A percentile compares a stretch with the other conserved stretches of the same genome.
Evolutionary conservation across 305 asterid genomes (phyloP).

Genomic region (Salvia sclarea): DNA sequence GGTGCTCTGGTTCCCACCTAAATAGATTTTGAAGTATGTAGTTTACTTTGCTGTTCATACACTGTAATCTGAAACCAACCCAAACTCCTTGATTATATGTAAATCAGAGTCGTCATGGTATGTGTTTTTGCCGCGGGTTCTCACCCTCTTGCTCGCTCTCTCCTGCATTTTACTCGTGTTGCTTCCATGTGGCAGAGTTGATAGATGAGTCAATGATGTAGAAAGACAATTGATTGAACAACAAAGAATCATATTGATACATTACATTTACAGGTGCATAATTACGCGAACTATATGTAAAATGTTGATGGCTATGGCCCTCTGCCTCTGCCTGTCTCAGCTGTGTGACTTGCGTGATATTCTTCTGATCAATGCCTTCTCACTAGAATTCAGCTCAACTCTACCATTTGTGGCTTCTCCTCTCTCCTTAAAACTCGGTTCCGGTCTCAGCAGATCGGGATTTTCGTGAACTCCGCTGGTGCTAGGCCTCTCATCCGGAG

Average conservation of each 20-base stretch:
- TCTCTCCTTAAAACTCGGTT: conserved; percentile 39
- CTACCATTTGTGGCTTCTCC: conserved; percentile 33
- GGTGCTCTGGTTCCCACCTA: conserved; percentile 12
- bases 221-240: not conserved
- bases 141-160: not conserved
- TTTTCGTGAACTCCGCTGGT: conserved; percentile 34
- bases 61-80: conserved; percentile 27
- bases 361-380: conserved; percentile 36
- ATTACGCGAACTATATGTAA: conserved; percentile 22
- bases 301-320: conserved; percentile 1
- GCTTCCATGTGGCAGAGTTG: not conserved
- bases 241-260: conserved; percentile 30
- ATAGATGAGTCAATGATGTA: conserved; percentile 5
- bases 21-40: conserved; percentile 8
- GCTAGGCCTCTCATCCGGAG: conserved; percentile 31
- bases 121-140: not conserved
- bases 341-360: conserved; percentile 28
- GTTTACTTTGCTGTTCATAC: conserved; percentile 24
- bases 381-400: conserved; percentile 30
- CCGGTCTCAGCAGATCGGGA: conserved; percentile 23
- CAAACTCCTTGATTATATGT: conserved; percentile 19
- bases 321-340: conserved; percentile 13
- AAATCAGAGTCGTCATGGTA: conserved; percentile 10
- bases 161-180: not conserved
- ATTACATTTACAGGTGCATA: conserved; percentile 27